Percentiles rank a stretch among this genome's conserved stretches.
Evolutionary conservation across 441 rosid genomes (phyloP).

Genomic region (Jatropha podagrica): DNA sequence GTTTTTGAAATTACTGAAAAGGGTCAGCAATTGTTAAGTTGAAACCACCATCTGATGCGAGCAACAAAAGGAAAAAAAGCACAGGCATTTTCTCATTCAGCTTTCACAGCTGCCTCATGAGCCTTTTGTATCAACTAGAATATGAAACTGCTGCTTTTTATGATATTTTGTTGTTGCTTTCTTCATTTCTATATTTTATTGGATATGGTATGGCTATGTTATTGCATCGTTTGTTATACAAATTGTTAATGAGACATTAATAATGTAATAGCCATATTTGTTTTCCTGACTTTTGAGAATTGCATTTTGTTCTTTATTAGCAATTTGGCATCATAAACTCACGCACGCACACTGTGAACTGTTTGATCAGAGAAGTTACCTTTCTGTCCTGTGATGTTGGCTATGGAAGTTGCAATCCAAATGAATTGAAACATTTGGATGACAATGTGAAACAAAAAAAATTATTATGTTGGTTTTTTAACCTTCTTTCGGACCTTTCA

Average conservation of each 20-base stretch:
- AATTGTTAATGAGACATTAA: neutral
- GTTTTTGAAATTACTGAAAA: slow-evolving; percentile 16
- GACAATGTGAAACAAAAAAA: neutral
- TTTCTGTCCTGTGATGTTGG: neutral
- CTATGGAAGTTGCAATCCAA: too few relatives aligned
- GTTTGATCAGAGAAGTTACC: neutral
- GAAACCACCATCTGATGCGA: slow-evolving; percentile 6
- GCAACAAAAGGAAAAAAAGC: slow-evolving; percentile 20
- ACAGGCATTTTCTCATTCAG: neutral
- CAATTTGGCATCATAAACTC: too few relatives aligned
- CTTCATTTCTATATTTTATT: neutral
- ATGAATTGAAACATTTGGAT: neutral
- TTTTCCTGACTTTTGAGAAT: neutral
- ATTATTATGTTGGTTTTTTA: neutral
- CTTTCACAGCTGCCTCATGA: slow-evolving; percentile 14
- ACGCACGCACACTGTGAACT: too few relatives aligned
- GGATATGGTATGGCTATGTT: neutral
- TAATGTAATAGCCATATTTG: neutral
- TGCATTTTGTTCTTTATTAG: neutral
- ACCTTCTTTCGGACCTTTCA: neutral
- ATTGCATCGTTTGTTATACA: neutral
- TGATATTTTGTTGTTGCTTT: neutral
- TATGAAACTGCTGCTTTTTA: slow-evolving; percentile 7
- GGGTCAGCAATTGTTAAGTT: slow-evolving; percentile 18
- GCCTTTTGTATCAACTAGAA: neutral